Conservation (phyloP, 2,329 filamentous ascomycete species). For the Venturia aucupariae region DNA sequence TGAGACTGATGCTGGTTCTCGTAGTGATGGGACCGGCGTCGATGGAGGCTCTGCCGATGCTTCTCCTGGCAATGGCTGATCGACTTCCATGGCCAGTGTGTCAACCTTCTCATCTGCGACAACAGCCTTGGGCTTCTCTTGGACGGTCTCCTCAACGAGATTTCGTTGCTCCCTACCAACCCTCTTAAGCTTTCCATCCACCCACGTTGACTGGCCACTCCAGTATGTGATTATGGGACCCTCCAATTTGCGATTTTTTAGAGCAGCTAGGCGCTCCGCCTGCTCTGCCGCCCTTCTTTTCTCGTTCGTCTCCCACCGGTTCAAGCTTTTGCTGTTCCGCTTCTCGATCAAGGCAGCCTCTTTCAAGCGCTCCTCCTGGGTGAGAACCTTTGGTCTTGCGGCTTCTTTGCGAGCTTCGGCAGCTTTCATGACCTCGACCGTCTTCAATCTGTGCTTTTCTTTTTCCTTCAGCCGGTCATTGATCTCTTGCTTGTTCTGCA, state of each 20-base stretch:
- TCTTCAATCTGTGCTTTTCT: slow-evolving; percentile 60
- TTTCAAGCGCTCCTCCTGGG: slow-evolving; percentile 73
- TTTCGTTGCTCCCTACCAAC: slow-evolving; percentile 44
- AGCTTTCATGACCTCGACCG: slow-evolving; percentile 54
- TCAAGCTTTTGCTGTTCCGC: slow-evolving; percentile 80
- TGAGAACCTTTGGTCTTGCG: slow-evolving; percentile 70
- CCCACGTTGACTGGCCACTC: slow-evolving; percentile 82
- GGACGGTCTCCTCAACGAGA: slow-evolving; percentile 23
- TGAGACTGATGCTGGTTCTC: neutral
- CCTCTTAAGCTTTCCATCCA: slow-evolving; percentile 63
- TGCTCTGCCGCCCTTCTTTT: slow-evolving; percentile 79
- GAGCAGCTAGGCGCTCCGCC: slow-evolving; percentile 70
- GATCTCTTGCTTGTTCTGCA: slow-evolving; percentile 47
- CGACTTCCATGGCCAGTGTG: neutral
- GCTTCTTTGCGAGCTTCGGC: slow-evolving; percentile 58
- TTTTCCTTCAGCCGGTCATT: slow-evolving; percentile 66
- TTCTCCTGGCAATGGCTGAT: neutral
- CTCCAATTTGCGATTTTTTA: slow-evolving; percentile 77
- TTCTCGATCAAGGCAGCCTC: slow-evolving; percentile 79
- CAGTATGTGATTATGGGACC: slow-evolving; percentile 87
- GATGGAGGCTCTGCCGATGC: neutral
- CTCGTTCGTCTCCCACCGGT: slow-evolving; percentile 89
- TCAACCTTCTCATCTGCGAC: neutral
- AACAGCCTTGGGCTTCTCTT: slow-evolving; percentile 22
- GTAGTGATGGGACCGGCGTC: neutral